These are phyloP conservation scores for Tillandsia leiboldiana DNA, from an alignment of 176 grass and related monocot species.

Conservation along the genomic window DNA sequence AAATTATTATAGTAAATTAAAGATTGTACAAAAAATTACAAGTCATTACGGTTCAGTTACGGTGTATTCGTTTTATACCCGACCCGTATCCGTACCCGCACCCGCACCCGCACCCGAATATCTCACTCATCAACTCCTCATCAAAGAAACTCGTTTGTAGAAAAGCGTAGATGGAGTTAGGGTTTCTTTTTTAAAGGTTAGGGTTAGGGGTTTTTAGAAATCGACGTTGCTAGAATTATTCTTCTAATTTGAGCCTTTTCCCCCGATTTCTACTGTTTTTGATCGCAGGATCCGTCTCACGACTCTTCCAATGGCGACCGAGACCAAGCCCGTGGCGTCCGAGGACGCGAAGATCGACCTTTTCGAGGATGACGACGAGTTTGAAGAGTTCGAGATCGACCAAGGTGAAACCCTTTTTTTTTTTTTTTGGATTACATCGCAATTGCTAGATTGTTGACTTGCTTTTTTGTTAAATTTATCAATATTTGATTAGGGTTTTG, in stretches of 20 bases:
- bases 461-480: background rate
- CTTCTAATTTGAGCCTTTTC: background rate
- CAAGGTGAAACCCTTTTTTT: slow-evolving; percentile 20
- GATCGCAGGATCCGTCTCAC: background rate
- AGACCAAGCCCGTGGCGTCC: slow-evolving; percentile 30
- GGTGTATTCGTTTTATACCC: no score
- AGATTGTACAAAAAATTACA: no score
- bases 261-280: background rate
- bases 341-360: slow-evolving; percentile 54
- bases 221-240: background rate
- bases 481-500: slow-evolving; percentile 10
- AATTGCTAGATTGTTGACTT: background rate
- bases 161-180: no score
- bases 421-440: background rate
- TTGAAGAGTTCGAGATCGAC: slow-evolving; percentile 65
- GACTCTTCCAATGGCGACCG: slow-evolving; percentile 37
- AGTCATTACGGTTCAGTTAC: no score
- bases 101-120: no score
- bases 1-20: no score
- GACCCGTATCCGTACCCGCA: no score
- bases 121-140: no score
- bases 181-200: background rate
- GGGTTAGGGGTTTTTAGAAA: background rate
- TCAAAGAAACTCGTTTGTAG: no score
- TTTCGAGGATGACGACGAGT: slow-evolving; percentile 67